Evolutionary conservation across 1,139 yeast species (phyloP).

Genomic region (Yamadazyma mexicana): DNA sequence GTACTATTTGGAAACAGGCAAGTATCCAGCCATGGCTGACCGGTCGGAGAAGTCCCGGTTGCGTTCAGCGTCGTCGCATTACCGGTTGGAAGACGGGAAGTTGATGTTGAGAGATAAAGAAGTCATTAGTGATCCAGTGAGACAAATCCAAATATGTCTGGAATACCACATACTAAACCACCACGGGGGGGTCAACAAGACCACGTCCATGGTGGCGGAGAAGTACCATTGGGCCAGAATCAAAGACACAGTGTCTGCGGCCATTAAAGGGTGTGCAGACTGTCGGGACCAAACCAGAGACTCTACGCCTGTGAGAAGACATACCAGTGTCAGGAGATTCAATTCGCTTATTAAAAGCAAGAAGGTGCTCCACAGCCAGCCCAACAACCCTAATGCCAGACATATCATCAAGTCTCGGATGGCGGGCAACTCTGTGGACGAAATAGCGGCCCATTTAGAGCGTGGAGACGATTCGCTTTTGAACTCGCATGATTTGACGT

Average conservation of each 20-base stretch:
- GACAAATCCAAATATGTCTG: slow-evolving; percentile 75
- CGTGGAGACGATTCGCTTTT: slow-evolving; percentile 29
- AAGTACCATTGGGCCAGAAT: slow-evolving; percentile 90
- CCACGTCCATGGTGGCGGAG: slow-evolving; percentile 76
- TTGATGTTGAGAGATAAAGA: slow-evolving; percentile 77
- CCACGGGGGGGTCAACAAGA: slow-evolving; percentile 90
- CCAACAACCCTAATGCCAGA: slow-evolving; percentile 26
- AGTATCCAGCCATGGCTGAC: slow-evolving; percentile 80
- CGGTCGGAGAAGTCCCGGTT: slow-evolving; percentile 83
- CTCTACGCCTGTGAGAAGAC: slow-evolving; percentile 29
- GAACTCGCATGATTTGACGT: slow-evolving; percentile 39
- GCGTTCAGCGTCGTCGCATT: slow-evolving; percentile 80
- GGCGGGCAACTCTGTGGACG: slow-evolving; percentile 24
- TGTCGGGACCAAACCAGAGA: slow-evolving; percentile 55
- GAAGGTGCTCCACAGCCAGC: slow-evolving; percentile 19
- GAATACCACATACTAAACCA: slow-evolving; percentile 69
- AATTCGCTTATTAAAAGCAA: slow-evolving; percentile 14
- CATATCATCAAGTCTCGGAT: slow-evolving; percentile 22
- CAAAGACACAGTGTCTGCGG: slow-evolving; percentile 82
- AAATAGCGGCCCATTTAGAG: slow-evolving; percentile 36
- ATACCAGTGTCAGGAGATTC: slow-evolving; percentile 22
- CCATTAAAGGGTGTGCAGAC: slow-evolving; percentile 71
- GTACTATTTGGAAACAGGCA: slow-evolving; percentile 78
- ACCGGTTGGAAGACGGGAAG: slow-evolving; percentile 68
- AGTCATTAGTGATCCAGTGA: slow-evolving; percentile 72